Conservation (phyloP, 805 yeast genomes). For the Wickerhamiella bombiphila region DNA sequence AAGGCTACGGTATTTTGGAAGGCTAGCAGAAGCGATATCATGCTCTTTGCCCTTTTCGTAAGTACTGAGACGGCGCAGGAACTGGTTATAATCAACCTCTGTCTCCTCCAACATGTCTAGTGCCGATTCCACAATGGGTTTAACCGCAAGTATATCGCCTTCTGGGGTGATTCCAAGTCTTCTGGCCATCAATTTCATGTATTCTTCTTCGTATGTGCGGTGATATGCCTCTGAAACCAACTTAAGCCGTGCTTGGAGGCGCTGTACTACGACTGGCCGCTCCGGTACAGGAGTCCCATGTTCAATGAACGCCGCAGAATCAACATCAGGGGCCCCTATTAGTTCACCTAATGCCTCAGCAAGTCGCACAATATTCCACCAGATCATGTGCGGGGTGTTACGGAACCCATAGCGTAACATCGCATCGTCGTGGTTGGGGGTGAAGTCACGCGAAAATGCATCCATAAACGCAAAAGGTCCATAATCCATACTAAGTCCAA, state of each 20-base stretch:
- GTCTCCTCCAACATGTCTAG: constrained; percentile 46
- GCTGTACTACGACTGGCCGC: constrained; percentile 35
- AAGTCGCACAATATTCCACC: constrained; percentile 83
- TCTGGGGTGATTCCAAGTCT: constrained; percentile 52
- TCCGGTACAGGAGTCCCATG: constrained; percentile 30
- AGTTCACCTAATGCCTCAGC: constrained; percentile 76
- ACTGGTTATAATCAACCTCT: constrained; percentile 64
- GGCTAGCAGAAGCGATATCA: constrained; percentile 19
- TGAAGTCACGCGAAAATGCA: constrained; percentile 60
- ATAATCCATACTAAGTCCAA: constrained; percentile 79
- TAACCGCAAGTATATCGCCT: constrained; percentile 27
- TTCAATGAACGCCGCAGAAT: constrained; percentile 32
- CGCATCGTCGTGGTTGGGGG: constrained; percentile 84
- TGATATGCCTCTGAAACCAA: constrained; percentile 53
- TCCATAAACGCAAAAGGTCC: constrained; percentile 94
- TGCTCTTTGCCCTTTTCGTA: constrained; percentile 10
- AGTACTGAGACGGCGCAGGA: constrained; percentile 49
- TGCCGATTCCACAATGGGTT: constrained; percentile 34
- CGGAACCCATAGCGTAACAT: constrained; percentile 56
- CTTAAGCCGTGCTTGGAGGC: constrained; percentile 53
- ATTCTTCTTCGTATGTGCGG: constrained; percentile 41
- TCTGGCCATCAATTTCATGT: constrained; percentile 40
- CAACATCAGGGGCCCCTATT: constrained; percentile 52
- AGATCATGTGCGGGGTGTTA: constrained; percentile 73
- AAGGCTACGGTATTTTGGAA: constrained; percentile 24